Percentiles rank a stretch among this genome's conserved stretches.
Evolutionary conservation across 2,329 filamentous ascomycete genomes (phyloP).

Genomic region (Cordyceps fumosorosea): DNA sequence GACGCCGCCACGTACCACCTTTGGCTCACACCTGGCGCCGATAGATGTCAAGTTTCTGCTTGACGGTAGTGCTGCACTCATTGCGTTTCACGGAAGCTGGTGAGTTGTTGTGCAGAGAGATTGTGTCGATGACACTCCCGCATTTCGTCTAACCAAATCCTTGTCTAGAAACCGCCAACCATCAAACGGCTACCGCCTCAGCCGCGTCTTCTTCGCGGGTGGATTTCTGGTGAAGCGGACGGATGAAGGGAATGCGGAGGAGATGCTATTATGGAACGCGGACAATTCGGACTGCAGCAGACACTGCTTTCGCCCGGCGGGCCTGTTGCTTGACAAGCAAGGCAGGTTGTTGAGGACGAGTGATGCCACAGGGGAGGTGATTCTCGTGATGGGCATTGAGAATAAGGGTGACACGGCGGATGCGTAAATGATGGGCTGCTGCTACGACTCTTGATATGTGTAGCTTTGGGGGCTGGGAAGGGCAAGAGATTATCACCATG

Average conservation of each 20-base stretch:
- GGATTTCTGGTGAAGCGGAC: conserved; percentile 27
- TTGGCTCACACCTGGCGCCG: conserved; percentile 52
- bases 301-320: conserved; percentile 46
- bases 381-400: conserved; percentile 28
- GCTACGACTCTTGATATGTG: background rate
- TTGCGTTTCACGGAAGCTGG: conserved; percentile 59
- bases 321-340: conserved; percentile 32
- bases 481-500: no score
- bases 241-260: conserved; percentile 34
- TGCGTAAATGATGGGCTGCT: background rate
- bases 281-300: conserved; percentile 35
- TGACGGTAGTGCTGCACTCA: conserved; percentile 47
- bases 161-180: conserved; percentile 24
- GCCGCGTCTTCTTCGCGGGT: conserved; percentile 27
- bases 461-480: background rate
- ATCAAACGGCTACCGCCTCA: conserved; percentile 32
- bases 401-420: background rate
- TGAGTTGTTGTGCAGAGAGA: conserved; percentile 13
- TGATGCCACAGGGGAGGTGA: conserved; percentile 50
- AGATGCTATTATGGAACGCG: conserved; percentile 43
- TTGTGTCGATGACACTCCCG: no score
- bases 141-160: no score
- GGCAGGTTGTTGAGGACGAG: conserved; percentile 47
- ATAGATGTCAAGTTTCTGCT: conserved; percentile 57
- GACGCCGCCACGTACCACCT: conserved; percentile 20